Evolutionary conservation across 2,329 filamentous ascomycete genomes (phyloP).

Genomic region (Pestalotiopsis fici): DNA sequence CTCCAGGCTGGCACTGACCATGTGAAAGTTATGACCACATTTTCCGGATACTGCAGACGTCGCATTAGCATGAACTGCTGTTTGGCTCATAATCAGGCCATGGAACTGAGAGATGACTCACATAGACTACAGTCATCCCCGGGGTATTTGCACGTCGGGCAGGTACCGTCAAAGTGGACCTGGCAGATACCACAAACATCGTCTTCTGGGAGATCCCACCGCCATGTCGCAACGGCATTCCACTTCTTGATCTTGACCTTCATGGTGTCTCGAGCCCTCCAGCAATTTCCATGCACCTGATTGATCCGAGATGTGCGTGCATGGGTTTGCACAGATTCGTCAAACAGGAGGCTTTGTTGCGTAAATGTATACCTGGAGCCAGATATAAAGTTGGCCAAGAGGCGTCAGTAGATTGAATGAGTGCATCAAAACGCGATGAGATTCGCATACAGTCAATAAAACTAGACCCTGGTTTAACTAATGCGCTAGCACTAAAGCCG

Average conservation of each 20-base stretch:
- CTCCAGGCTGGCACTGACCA: constrained; percentile 69
- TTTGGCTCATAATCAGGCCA: background rate
- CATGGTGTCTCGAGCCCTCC: constrained; percentile 54
- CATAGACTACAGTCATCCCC: constrained; percentile 92
- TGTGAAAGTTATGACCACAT: constrained; percentile 97
- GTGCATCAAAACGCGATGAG: background rate
- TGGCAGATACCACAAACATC: constrained; percentile 99
- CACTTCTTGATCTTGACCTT: constrained; percentile 94
- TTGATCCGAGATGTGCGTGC: background rate
- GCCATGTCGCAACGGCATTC: constrained; percentile 94
- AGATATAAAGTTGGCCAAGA: background rate
- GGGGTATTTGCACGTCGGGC: constrained; percentile 96
- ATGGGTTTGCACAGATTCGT: background rate
- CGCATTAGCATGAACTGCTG: constrained; percentile 3
- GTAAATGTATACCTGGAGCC: background rate
- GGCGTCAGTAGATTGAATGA: background rate
- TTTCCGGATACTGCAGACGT: constrained; percentile 77
- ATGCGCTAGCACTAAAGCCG: constrained; percentile 1
- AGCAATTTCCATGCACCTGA: background rate
- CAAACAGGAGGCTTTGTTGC: background rate
- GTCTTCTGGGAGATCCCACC: constrained; percentile 96
- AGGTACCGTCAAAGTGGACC: constrained; percentile 96
- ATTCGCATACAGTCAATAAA: constrained; percentile 3
- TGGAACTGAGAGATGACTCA: constrained; percentile 47
- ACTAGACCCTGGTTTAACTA: background rate